phyloP scores from a whole-genome alignment of 2,329 filamentous ascomycete genomes.

The Colletotrichum endophyticum region DNA sequence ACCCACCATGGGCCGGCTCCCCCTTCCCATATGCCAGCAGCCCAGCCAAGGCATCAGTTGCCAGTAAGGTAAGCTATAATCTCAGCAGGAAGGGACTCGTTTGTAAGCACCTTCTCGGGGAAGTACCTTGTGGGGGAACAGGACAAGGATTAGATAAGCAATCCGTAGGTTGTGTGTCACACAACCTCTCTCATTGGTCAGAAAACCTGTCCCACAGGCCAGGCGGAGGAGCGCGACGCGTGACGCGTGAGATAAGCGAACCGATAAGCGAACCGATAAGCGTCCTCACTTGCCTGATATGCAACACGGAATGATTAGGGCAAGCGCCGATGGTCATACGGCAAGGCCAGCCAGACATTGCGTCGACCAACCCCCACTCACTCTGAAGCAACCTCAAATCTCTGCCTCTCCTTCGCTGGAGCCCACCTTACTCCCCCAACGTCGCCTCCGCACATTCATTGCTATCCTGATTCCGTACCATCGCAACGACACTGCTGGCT shows the following conservation, averaged over 20 bases:
- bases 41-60: neutral
- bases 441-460: neutral
- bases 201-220: no score
- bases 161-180: no score
- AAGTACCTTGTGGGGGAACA: neutral
- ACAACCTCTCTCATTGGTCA: no score
- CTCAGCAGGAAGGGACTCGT: neutral
- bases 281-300: no score
- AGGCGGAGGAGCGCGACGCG: neutral
- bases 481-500: neutral
- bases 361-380: neutral
- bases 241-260: neutral
- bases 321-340: neutral
- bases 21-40: neutral
- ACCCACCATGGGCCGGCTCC: neutral
- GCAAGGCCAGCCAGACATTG: neutral
- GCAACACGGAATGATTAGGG: neutral
- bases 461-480: neutral
- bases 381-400: neutral
- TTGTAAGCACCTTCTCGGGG: neutral
- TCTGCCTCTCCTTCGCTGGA: neutral
- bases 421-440: neutral
- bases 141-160: no score
- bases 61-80: neutral
- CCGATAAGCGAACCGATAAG: no score